A percentile compares a stretch with the other conserved stretches of the same genome.
phyloP scores from a whole-genome alignment of 2,329 filamentous ascomycete species.

The Arthrobotrys pseudoclavata region DNA sequence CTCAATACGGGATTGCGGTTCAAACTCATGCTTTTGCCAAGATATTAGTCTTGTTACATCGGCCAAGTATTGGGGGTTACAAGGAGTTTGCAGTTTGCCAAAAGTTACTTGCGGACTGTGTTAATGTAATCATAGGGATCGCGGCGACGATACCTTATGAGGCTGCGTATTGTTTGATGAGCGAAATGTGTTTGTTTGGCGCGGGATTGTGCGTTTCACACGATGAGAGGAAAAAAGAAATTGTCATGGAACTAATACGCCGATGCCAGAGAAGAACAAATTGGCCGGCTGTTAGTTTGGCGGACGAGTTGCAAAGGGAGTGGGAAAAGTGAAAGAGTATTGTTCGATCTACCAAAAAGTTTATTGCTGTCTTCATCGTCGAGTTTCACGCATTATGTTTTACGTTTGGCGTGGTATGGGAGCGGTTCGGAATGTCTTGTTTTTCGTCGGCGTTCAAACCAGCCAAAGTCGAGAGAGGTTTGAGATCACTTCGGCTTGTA shows the following conservation, averaged over 20 bases:
- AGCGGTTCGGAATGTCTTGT: neutral
- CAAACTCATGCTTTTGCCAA: conserved; percentile 71
- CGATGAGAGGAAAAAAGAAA: conserved; percentile 65
- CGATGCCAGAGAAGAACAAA: conserved; percentile 66
- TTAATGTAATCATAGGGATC: conserved; percentile 70
- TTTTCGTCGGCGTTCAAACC: neutral
- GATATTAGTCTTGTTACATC: conserved; percentile 71
- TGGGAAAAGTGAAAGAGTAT: conserved; percentile 61
- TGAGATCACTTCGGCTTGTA: neutral
- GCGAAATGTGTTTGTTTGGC: conserved; percentile 67
- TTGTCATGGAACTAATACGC: conserved; percentile 66
- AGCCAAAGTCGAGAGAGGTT: neutral
- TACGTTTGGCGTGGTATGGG: conserved; percentile 8
- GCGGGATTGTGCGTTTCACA: conserved; percentile 67
- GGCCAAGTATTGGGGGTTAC: conserved; percentile 70
- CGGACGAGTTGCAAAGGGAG: conserved; percentile 64
- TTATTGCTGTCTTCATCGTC: neutral
- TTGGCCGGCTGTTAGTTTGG: conserved; percentile 66
- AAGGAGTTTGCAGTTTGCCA: conserved; percentile 69
- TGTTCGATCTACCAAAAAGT: neutral
- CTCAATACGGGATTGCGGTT: conserved; percentile 69
- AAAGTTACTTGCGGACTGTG: conserved; percentile 68
- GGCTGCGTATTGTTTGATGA: conserved; percentile 67
- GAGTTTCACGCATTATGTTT: neutral
- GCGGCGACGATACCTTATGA: conserved; percentile 68